Evolutionary conservation across 2,329 filamentous ascomycete genomes (phyloP), one percentile per base, ranked within the genome.

Genomic region (Metarhizium brunneum): DNA sequence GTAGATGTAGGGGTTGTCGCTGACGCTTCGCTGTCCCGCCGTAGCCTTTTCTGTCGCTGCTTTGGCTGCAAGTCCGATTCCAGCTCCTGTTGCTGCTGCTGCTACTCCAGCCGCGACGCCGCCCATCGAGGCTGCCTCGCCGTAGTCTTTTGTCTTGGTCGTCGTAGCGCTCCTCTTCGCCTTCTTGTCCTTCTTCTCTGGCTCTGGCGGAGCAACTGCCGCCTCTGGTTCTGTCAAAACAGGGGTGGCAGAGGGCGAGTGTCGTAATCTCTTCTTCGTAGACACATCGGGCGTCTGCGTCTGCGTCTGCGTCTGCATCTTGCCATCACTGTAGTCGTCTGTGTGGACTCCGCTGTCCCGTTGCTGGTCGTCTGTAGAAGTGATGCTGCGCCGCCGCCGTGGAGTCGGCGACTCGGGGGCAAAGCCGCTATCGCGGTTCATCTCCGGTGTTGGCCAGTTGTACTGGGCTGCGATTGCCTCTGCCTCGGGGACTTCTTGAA

Each of bases 261-360:
- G 66, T 48, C 65, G 64, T 29, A 64, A 61, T 47, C 61, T 64
- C 57, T 63, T 64, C 49, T 66, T 65, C 40, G 56, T 55, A 49
- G 58, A 45, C 55, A 64, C 59, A 55, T 70, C 65, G 32, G 68
- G 65, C 38, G 25, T 4, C 25, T 25, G 66, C 5, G 32, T 67
- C 48, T 64, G 65, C 38, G 25, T 25, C 25, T 20, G 66, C 4
- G 32, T 67, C 48, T 64, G 60, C 54, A 64, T 47, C 54, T 57
- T 61, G 63, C 58, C 48, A 38, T 75, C 75, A n/a, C 65, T 59
- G 70, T 69, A 73, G 45, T 81, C 78, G 25, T 73, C 75, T 47
- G 82, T 69, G 60, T 83, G 77, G 35, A 83, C 76, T 30, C 79
- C 81, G 65, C 82, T 84, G 62, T 85, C 81, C 47, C 78, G 74